These are phyloP conservation scores for Tinospora cordifolia DNA, from an alignment of 164 flowering plant genomes.

Conservation along the genomic window DNA sequence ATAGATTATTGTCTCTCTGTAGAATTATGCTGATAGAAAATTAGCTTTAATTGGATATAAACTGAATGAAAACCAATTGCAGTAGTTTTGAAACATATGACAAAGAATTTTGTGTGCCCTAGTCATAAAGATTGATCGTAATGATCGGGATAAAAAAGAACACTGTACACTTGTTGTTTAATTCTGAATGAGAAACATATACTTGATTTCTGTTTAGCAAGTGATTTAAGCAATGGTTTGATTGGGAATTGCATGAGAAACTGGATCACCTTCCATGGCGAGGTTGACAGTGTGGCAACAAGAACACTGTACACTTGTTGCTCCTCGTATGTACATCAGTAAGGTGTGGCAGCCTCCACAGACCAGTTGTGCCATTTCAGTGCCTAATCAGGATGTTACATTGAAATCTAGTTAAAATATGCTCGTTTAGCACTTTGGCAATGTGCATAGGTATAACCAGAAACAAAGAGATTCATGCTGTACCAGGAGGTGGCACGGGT, in stretches of 20 bases:
- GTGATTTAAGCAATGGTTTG: not conserved
- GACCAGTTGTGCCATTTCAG: slow-evolving; percentile 89
- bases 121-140: too few relatives aligned
- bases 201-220: not conserved
- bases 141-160: too few relatives aligned
- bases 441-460: not conserved
- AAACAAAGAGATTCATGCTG: not conserved
- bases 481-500: slow-evolving; percentile 87
- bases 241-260: not conserved
- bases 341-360: slow-evolving; percentile 91
- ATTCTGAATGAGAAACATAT: not conserved
- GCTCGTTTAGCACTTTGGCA: not conserved
- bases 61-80: too few relatives aligned
- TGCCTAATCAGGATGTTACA: slow-evolving; percentile 38
- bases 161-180: not conserved
- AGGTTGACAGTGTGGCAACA: slow-evolving; percentile 89
- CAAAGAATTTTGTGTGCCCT: too few relatives aligned
- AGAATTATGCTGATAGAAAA: not conserved
- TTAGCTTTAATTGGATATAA: not conserved
- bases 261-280: slow-evolving; percentile 61
- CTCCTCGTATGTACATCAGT: slow-evolving; percentile 89
- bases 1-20: not conserved
- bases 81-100: too few relatives aligned
- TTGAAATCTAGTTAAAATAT: not conserved
- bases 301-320: slow-evolving; percentile 87